phyloP scores from a whole-genome alignment of 2,329 filamentous ascomycete species.

The Eutypella sp. region DNA sequence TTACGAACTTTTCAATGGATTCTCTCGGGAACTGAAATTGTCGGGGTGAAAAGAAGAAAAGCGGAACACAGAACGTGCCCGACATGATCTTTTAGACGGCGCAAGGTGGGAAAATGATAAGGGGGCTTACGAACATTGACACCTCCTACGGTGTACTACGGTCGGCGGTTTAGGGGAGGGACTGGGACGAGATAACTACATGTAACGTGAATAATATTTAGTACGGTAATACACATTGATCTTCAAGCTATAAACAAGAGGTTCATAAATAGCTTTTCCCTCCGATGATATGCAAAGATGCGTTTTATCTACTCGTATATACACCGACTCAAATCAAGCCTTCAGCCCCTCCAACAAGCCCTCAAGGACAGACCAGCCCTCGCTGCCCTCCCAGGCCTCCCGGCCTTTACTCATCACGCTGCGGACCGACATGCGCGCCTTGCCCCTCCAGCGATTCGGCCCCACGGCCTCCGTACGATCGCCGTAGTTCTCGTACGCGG shows the following conservation, averaged over 20 bases:
- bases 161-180: too few species aligned
- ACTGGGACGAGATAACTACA: background rate
- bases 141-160: too few species aligned
- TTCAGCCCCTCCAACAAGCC: conserved; percentile 49
- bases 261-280: too few species aligned
- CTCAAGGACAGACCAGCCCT: conserved; percentile 60
- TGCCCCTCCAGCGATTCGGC: conserved; percentile 80
- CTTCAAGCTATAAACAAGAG: background rate
- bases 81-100: background rate
- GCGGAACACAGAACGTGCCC: background rate
- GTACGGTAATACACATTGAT: background rate
- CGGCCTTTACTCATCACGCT: conserved; percentile 79
- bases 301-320: background rate
- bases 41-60: background rate
- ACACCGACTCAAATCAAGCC: background rate
- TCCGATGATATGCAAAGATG: too few species aligned
- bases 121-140: background rate
- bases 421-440: conserved; percentile 77
- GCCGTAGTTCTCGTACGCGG: conserved; percentile 77
- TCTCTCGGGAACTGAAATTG: too few species aligned
- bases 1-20: too few species aligned
- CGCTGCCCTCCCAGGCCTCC: conserved; percentile 74
- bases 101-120: background rate
- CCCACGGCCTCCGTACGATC: conserved; percentile 62
- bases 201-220: background rate